A percentile compares a stretch with the other conserved stretches of the same genome.
These are phyloP conservation scores for Chrysoporthe austroafricana DNA, from an alignment of 2,329 filamentous ascomycete genomes.

Conservation along the genomic window DNA sequence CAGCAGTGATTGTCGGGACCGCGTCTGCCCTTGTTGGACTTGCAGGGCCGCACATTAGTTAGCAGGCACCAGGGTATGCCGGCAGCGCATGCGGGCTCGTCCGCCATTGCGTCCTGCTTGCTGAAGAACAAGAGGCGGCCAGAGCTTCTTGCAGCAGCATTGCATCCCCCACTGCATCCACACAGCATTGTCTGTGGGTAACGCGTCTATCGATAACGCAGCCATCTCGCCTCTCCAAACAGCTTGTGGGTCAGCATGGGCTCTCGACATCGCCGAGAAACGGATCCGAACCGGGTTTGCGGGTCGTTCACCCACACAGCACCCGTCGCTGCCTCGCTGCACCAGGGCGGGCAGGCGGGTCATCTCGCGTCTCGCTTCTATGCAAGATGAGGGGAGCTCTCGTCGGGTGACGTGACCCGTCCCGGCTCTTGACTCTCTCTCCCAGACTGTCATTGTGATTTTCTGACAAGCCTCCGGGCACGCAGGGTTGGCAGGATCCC, in stretches of 20 bases:
- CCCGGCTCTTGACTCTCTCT: background rate
- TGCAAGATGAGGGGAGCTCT: constrained; percentile 2
- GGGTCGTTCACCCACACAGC: constrained; percentile 11
- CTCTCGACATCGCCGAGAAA: constrained; percentile 3
- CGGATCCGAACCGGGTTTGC: constrained; percentile 8
- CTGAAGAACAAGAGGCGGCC: constrained; percentile 25
- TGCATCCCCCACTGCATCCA: constrained; percentile 8
- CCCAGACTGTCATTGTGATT: background rate
- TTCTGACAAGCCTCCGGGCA: background rate
- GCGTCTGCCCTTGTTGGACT: constrained; percentile 15
- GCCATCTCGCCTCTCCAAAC: constrained; percentile 1
- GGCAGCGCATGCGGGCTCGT: constrained; percentile 26
- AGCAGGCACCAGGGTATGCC: constrained; percentile 13
- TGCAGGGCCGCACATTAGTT: background rate
- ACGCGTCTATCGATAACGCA: constrained; percentile 1
- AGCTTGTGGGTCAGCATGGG: background rate
- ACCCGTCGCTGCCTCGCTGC: constrained; percentile 1
- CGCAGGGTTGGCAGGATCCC: background rate
- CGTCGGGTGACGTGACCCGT: constrained; percentile 12
- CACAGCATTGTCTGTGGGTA: constrained; percentile 18
- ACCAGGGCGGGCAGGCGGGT: constrained; percentile 5
- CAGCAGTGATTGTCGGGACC: constrained; percentile 6
- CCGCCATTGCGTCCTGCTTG: constrained; percentile 23
- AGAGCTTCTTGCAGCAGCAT: constrained; percentile 27
- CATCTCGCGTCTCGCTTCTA: constrained; percentile 22